Evolutionary conservation across 306 rosid genomes (phyloP).

Genomic region (Clitoria ternatea): DNA sequence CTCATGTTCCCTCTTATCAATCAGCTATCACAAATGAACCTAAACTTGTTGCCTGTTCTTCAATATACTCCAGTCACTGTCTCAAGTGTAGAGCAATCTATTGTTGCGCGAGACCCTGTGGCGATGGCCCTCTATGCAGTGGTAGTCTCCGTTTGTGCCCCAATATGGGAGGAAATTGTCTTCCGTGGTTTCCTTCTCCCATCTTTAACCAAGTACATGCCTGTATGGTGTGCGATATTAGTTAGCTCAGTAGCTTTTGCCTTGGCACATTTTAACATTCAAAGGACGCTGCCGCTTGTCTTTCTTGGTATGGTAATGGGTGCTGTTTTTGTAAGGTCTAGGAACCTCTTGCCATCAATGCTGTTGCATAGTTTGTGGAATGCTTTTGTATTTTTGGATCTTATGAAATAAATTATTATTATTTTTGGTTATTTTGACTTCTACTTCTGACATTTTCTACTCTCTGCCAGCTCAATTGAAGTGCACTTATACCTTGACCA

Average conservation of each 20-base stretch:
- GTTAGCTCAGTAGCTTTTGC: constrained; percentile 59
- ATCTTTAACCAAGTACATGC: constrained; percentile 58
- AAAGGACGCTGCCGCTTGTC: constrained; percentile 53
- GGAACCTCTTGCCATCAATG: constrained; percentile 57
- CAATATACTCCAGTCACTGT: constrained; percentile 48
- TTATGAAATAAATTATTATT: constrained; percentile 38
- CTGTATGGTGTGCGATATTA: constrained; percentile 50
- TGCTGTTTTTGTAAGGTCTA: constrained; percentile 45
- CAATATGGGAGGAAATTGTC: constrained; percentile 60
- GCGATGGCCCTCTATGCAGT: constrained; percentile 61
- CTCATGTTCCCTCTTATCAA: constrained; percentile 61
- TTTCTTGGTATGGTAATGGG: constrained; percentile 61
- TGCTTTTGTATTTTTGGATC: constrained; percentile 62
- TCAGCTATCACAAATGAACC: constrained; percentile 48
- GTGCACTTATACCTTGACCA: neutral
- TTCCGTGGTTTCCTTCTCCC: constrained; percentile 67
- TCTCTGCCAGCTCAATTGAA: neutral
- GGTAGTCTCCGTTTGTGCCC: constrained; percentile 57
- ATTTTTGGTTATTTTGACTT: neutral
- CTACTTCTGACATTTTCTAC: neutral
- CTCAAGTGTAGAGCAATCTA: constrained; percentile 61
- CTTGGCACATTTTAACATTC: constrained; percentile 59
- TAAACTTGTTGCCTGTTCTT: constrained; percentile 47
- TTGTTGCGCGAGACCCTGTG: constrained; percentile 52
- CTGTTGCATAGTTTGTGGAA: constrained; percentile 66